A percentile compares a stretch with the other conserved stretches of the same genome.
Evolutionary conservation across 1,139 yeast species (phyloP).

Genomic region (Geotrichum phurueaensis): DNA sequence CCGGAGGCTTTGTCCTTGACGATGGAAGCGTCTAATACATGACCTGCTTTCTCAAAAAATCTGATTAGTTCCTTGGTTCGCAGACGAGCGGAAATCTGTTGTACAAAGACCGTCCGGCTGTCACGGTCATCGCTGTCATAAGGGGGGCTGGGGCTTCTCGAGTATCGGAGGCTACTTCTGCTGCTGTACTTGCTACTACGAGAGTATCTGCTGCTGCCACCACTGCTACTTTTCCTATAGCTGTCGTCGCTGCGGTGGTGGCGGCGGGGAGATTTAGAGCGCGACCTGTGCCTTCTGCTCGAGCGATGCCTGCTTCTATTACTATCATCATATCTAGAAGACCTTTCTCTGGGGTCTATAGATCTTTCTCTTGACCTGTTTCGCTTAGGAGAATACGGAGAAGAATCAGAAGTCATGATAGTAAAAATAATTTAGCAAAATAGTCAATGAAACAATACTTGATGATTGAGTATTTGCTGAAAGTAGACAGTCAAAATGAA

Average conservation of each 20-base stretch:
- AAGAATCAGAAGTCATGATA: background rate
- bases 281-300: background rate
- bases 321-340: background rate
- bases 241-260: background rate
- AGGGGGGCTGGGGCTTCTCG: conserved; percentile 5
- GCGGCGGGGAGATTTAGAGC: background rate
- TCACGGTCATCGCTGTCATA: conserved; percentile 27
- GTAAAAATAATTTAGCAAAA: background rate
- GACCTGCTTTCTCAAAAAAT: conserved; percentile 36
- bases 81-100: conserved; percentile 36
- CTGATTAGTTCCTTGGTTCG: conserved; percentile 33
- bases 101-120: conserved; percentile 37
- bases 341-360: background rate
- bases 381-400: background rate
- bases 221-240: background rate
- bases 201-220: background rate
- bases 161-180: background rate
- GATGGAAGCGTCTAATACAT: conserved; percentile 37
- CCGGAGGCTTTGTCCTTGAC: conserved; percentile 36
- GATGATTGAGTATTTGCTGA: background rate
- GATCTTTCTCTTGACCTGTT: background rate
- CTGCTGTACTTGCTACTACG: background rate
- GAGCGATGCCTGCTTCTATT: background rate
- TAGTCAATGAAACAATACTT: background rate
- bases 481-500: background rate